phyloP scores from a whole-genome alignment of 176 grass and related monocot species.

The Aegilops tauschii region DNA sequence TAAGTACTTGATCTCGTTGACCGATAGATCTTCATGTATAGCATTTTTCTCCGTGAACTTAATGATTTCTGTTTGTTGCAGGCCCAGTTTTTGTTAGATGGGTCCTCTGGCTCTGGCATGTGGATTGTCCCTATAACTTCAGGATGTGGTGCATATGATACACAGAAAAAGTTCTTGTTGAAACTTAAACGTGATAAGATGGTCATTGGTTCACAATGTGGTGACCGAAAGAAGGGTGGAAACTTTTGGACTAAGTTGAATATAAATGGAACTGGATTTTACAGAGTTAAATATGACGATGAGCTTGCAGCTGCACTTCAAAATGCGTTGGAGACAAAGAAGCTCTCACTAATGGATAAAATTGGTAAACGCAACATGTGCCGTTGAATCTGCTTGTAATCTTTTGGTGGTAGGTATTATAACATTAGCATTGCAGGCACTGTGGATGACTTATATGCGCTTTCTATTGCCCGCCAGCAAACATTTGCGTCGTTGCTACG shows the following conservation, averaged over 20 bases:
- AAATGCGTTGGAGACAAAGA: conserved; percentile 63
- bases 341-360: conserved; percentile 75
- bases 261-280: conserved; percentile 80
- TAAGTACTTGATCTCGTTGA: not conserved
- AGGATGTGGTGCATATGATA: conserved; percentile 53
- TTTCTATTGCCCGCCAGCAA: conserved; percentile 68
- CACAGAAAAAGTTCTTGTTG: conserved; percentile 50
- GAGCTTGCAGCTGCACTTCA: conserved; percentile 61
- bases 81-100: conserved; percentile 84
- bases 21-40: not conserved
- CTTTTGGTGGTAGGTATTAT: not conserved
- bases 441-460: conserved; percentile 69
- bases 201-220: conserved; percentile 36
- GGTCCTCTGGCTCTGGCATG: conserved; percentile 50
- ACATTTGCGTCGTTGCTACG: conserved; percentile 64
- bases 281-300: conserved; percentile 84
- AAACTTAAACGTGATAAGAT: conserved; percentile 67
- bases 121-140: conserved; percentile 83
- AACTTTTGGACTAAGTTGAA: conserved; percentile 87
- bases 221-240: conserved; percentile 26
- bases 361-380: conserved; percentile 55
- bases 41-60: conserved; percentile 17
- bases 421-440: conserved; percentile 55
- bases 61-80: conserved; percentile 36
- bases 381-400: conserved; percentile 2